Evolutionary conservation across 805 yeast genomes (phyloP), one percentile per base, ranked within the genome.

Genomic region (Pichia exigua): DNA sequence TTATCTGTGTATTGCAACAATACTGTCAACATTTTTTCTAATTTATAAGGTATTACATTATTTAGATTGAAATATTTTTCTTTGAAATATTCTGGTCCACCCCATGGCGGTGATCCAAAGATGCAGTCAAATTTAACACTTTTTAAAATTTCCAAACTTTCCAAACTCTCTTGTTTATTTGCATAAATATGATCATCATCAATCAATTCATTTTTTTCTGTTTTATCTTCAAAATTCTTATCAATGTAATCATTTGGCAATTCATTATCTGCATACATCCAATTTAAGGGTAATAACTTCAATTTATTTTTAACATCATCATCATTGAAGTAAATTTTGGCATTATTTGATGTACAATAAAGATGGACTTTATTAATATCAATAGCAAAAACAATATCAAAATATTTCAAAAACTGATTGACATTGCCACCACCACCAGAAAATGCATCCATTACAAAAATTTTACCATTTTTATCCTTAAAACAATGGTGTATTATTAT

Each of bases 341-440:
- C 76, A 60, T 90, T 90, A 59, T 81, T 78, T 32, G 68, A 66
- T 0, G 91, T 78, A 62, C 95, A 86, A 51, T 74, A 70, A n/a
- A 85, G 64, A 61, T 86, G 85, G 26, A 74, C 75, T 35, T 73
- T 68, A 49, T 81, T 81, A 41, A 70, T 70, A 60, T 88, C 96
- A 1, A 87, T 65, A 2, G 85, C 89, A 38, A 79, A 76, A 1
- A 81, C 84, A 26, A 61, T 58, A 1, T 76, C 74, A 65, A 87
- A 85, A 35, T 62, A 56, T 50, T 71, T 60, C 46, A 91, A 87
- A 65, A 88, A 79, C 57, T 86, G 94, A 28, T 87, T 85, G 1
- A 86, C 71, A 61, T 88, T 87, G 0, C 96, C 95, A 1, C 95
- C 96, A 2, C 90, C 95, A 0, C 96, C 96, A 57, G 94, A 82